Percentiles rank a stretch among this genome's conserved stretches.
Conservation (phyloP, 179 eudicot species). For the Monotropa hypopitys region DNA sequence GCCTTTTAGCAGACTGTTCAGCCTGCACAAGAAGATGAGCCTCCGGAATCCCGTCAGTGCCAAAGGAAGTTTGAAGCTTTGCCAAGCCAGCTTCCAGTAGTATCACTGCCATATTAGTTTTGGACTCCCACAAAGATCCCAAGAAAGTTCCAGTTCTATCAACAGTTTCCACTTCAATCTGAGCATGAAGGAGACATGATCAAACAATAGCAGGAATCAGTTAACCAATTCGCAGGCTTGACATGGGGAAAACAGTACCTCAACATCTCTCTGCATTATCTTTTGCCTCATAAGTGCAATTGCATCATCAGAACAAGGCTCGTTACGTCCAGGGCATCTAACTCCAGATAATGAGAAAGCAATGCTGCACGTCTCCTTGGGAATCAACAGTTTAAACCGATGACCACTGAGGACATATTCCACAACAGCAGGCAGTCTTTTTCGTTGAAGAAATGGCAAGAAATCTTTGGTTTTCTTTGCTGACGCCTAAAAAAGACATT, state of each 20-base stretch:
- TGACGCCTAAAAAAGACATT: constrained; percentile 38
- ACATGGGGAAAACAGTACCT: constrained; percentile 37
- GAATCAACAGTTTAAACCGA: constrained; percentile 65
- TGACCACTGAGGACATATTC: constrained; percentile 96
- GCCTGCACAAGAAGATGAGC: constrained; percentile 71
- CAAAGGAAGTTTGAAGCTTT: constrained; percentile 63
- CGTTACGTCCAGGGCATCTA: constrained; percentile 88
- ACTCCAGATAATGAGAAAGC: constrained; percentile 89
- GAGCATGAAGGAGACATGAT: constrained; percentile 6
- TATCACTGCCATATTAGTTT: constrained; percentile 45
- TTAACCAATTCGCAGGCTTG: neutral
- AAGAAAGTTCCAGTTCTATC: constrained; percentile 91
- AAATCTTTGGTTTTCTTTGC: constrained; percentile 79
- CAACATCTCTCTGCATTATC: constrained; percentile 95
- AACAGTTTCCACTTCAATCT: constrained; percentile 91
- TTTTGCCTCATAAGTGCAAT: constrained; percentile 86
- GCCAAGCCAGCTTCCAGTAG: constrained; percentile 89
- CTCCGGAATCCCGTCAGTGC: constrained; percentile 67
- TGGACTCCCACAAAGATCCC: constrained; percentile 86
- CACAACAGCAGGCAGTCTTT: constrained; percentile 68
- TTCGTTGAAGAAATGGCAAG: constrained; percentile 68
- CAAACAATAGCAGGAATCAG: constrained; percentile 5
- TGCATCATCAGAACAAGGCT: constrained; percentile 80
- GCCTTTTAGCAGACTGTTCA: constrained; percentile 75
- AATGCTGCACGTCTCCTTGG: constrained; percentile 85